Evolutionary conservation across 2,329 filamentous ascomycete species (phyloP).

Genomic region (Hypomyces perniciosus): DNA sequence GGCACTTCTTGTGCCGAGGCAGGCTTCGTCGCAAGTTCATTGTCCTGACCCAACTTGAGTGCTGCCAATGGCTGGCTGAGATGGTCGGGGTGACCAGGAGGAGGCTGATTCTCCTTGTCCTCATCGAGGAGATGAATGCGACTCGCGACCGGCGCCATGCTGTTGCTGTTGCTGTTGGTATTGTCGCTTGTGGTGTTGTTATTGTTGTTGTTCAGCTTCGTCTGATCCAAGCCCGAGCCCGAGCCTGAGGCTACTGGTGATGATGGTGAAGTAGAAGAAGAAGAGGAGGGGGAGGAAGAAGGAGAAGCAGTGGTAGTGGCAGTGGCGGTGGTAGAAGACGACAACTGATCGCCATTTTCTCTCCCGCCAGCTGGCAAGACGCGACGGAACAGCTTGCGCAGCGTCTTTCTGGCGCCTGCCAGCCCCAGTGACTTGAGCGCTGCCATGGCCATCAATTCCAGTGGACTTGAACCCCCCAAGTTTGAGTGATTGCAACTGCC

Average conservation of each 20-base stretch:
- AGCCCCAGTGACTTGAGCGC: slow-evolving; percentile 25
- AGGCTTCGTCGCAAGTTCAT: not conserved
- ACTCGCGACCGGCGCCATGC: not conserved
- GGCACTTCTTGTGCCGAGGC: not conserved
- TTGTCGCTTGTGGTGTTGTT: slow-evolving; percentile 10
- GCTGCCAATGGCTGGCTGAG: not conserved
- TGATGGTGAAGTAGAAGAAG: not conserved
- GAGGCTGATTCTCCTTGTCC: slow-evolving; percentile 28
- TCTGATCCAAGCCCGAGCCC: no score
- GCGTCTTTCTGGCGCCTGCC: slow-evolving; percentile 24
- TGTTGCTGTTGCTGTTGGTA: slow-evolving; percentile 4
- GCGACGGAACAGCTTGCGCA: slow-evolving; percentile 28
- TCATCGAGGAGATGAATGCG: not conserved
- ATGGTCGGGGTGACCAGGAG: slow-evolving; percentile 11
- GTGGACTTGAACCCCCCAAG: no score
- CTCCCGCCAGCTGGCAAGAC: slow-evolving; percentile 20
- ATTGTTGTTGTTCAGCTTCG: not conserved
- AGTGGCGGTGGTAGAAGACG: not conserved
- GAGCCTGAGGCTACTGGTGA: no score
- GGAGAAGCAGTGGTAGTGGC: not conserved
- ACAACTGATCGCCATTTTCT: not conserved
- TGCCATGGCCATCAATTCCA: not conserved
- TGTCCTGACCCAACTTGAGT: slow-evolving; percentile 16
- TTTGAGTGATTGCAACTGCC: no score
- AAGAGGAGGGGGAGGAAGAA: not conserved